These are phyloP conservation scores for Salvia splendens DNA, from an alignment of 257 asterid species.

Conservation along the genomic window DNA sequence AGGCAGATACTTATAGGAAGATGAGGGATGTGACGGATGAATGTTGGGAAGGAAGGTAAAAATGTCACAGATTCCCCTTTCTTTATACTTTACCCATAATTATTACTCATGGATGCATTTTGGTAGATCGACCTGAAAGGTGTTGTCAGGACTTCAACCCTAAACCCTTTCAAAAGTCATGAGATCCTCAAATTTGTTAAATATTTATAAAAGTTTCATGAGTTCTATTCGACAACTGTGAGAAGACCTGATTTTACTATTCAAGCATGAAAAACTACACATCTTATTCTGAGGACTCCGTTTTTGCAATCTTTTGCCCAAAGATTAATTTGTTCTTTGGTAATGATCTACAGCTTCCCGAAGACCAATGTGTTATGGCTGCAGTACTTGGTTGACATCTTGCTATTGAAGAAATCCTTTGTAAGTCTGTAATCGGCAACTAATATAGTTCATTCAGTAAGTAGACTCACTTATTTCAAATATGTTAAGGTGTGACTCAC, in stretches of 20 bases:
- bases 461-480: not conserved
- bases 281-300: not conserved
- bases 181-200: not conserved
- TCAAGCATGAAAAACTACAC: not conserved
- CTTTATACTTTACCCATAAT: not conserved
- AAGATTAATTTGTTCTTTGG: conserved; percentile 9
- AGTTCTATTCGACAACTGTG: not conserved
- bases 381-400: conserved; percentile 81
- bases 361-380: conserved; percentile 93
- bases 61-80: conserved; percentile 1
- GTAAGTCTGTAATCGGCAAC: conserved; percentile 49
- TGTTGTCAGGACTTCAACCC: not conserved
- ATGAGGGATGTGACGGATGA: conserved; percentile 85
- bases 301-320: conserved; percentile 1
- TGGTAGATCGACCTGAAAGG: not conserved
- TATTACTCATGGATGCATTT: not conserved
- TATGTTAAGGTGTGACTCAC: conserved; percentile 1
- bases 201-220: not conserved
- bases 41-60: conserved; percentile 97
- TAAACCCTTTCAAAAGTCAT: not conserved
- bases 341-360: conserved; percentile 64
- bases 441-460: not conserved
- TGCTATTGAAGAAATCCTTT: conserved; percentile 75
- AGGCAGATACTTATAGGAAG: conserved; percentile 90
- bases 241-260: not conserved